Percentiles rank a stretch among this genome's conserved stretches.
phyloP scores from a whole-genome alignment of 75 land plant genomes.

The Sequoiadendron giganteum region DNA sequence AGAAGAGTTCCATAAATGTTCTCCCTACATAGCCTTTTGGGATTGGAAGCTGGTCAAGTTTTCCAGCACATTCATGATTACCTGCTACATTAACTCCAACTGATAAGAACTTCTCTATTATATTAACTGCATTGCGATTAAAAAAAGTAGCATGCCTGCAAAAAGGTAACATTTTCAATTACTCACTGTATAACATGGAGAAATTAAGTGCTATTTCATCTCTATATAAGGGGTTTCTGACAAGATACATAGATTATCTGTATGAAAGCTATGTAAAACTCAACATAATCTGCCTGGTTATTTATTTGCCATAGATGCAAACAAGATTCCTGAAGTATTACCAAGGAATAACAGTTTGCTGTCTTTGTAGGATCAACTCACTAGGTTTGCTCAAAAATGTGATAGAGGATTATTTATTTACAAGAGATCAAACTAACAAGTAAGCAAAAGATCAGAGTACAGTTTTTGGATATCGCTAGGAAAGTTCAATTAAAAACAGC shows the following conservation, averaged over 20 bases:
- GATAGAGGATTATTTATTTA: background rate
- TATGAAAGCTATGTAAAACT: background rate
- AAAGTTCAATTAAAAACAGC: background rate
- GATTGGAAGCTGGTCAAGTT: constrained; percentile 32
- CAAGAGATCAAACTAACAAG: constrained; percentile 1
- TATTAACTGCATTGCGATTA: constrained; percentile 35
- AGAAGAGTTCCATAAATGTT: constrained; percentile 29
- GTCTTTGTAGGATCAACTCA: background rate
- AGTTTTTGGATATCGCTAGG: background rate
- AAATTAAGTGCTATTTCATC: background rate
- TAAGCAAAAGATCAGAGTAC: background rate
- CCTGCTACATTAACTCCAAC: constrained; percentile 16
- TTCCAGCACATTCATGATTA: constrained; percentile 5
- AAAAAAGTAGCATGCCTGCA: constrained; percentile 49
- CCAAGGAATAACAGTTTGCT: background rate
- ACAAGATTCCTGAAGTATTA: background rate
- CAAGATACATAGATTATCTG: background rate
- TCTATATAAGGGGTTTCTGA: background rate
- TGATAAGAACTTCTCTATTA: constrained; percentile 42
- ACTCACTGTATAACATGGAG: background rate
- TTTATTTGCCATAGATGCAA: background rate
- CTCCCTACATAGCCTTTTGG: constrained; percentile 39
- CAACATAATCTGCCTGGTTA: background rate
- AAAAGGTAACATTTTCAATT: background rate
- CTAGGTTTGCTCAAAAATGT: background rate